Base-by-base conservation (phyloP, 2,329 filamentous ascomycete genomes). In the Monosporascus sp. region DNA sequence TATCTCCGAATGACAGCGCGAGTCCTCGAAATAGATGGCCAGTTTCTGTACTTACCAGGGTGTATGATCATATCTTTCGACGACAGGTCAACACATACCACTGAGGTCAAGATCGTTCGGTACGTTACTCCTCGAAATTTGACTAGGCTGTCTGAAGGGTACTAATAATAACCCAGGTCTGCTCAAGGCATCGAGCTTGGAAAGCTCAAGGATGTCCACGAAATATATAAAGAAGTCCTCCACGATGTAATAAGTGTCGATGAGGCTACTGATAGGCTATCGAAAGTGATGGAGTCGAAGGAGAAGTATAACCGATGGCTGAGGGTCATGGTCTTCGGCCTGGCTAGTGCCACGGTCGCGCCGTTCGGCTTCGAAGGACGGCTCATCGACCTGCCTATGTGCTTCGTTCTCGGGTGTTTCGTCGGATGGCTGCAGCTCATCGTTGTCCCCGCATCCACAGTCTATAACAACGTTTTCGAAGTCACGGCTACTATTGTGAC, bases 41-140 rank as follows among this genome's bases (percentile, higher is more conserved):
- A 95, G 64, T 96, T 93, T 60, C 73, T 96, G 26, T 96, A 96
- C 66, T 84, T 96, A 38, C 91, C 91, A 0, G 89, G 89, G 0
- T 93, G 89, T 63, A 96, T 96, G 91, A 87, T 96, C 55, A 87
- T 95, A 66, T 91, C 90, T 5, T 96, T 96, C 65, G 91, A 88
- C 64, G 88, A 91, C 56, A 67, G 73, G 58, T 71, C 73, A 0
- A 90, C 87, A 0, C 87, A 91, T 64, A 91, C 88, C 0, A 87
- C 87, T n/a, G 87, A 91, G 66, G 87, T 91, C 57, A 89, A 90
- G 71, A 79, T 91, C 34, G 84, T 91, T 7, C 81, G 85, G 66
- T 41, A 27, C 11, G 43, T n/a, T 22, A 14, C 43, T 26, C 14
- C 11, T 14, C 22, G 26, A 8, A 22, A 14, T 46, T 27, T 34